Evolutionary conservation across 495 filamentous ascomycete genomes (phyloP), one percentile per base, ranked within the genome.

Genomic region (Hypoxylon intermedium): DNA sequence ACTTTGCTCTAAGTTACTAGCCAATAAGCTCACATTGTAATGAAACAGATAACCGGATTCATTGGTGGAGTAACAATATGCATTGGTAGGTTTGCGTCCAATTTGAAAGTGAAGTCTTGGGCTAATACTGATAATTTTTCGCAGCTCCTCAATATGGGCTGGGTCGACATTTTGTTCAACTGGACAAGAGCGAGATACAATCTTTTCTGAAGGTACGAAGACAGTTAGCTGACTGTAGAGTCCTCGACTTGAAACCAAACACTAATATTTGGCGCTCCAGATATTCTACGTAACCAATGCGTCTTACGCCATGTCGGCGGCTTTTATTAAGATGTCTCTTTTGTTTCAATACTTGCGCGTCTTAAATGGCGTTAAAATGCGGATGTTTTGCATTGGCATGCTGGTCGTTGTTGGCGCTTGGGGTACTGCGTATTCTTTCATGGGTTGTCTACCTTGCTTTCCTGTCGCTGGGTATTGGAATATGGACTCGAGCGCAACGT

Each of bases 301-400:
- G 1, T 47, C 54, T 1, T 68, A 68, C 36, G 63, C 46, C 18
- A 45, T 69, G 19, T 58, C 71, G 12, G 43, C 61, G 3, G 63
- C 67, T 19, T 56, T 72, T 9, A 70, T 74, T 44, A 72, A 72
- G 56, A 49, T 72, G 19, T 67, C 60, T n/a, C 64, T 68, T 26
- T 45, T 72, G 46, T 70, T 68, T 24, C 69, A 72, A 34, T 72
- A 70, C 43, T 53, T 72, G 34, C 67, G 69, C 7, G 45, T 72
- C 34, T 72, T 58, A 41, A 55, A 51, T 1, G 30, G 36, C 33
- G 69, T 67, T 6, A 50, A 44, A 2, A 60, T 63, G 58, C 53
- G 64, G 11, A 59, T 43, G 24, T 63, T 60, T 11, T 63, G 69
- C 24, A 64, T 65, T 36, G 2, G 60, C 11, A 52, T 66, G 48